Evolutionary conservation across 495 filamentous ascomycete genomes (phyloP).

Genomic region (Penicillium coffeae): DNA sequence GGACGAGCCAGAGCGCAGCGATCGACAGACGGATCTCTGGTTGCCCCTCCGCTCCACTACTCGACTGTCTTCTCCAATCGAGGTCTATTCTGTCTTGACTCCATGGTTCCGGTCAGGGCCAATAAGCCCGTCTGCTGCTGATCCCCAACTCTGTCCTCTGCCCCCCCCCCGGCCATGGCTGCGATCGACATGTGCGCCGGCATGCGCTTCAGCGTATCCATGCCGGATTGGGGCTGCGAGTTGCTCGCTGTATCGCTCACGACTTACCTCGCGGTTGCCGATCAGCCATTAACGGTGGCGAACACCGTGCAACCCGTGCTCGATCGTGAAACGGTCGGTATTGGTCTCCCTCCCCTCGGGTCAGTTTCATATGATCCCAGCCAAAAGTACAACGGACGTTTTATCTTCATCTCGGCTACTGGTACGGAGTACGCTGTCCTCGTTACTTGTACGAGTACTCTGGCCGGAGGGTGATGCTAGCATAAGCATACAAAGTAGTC

Average conservation of each 20-base stretch:
- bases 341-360: constrained; percentile 12
- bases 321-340: constrained; percentile 28
- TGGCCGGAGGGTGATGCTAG: too few relatives aligned
- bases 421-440: neutral
- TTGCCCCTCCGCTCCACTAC: constrained; percentile 4
- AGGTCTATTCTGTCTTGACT: too few relatives aligned
- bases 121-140: too few relatives aligned
- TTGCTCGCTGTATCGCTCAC: constrained; percentile 12
- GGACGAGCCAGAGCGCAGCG: neutral
- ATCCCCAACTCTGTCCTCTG: neutral
- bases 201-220: constrained; percentile 11
- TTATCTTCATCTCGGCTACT: neutral
- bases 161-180: neutral
- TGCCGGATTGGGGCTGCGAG: constrained; percentile 6
- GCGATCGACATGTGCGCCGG: neutral
- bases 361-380: constrained; percentile 25
- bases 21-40: constrained; percentile 14
- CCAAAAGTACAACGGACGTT: constrained; percentile 13
- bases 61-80: neutral
- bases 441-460: too few relatives aligned
- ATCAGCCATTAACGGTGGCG: constrained; percentile 28
- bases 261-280: constrained; percentile 14
- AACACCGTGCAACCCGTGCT: constrained; percentile 4
- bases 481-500: too few relatives aligned
- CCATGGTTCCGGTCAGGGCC: too few relatives aligned